A percentile compares a stretch with the other conserved stretches of the same genome.
These are phyloP conservation scores for Penicillium sp. DNA, from an alignment of 2,329 filamentous ascomycete genomes.

Conservation along the genomic window DNA sequence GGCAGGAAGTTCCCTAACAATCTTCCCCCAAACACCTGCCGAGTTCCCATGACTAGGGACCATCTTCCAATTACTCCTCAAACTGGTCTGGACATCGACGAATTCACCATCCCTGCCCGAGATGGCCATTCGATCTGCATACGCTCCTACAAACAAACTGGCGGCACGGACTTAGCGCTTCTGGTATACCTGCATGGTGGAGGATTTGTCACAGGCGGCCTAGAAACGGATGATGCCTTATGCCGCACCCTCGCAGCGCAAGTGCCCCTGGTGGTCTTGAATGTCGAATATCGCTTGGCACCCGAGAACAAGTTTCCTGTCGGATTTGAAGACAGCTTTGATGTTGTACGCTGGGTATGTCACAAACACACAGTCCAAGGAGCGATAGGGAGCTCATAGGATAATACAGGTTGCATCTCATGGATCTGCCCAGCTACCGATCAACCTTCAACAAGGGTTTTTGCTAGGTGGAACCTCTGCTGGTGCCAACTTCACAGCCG, in stretches of 20 bases:
- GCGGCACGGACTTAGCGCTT: slow-evolving; percentile 11
- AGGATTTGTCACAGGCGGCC: slow-evolving; percentile 47
- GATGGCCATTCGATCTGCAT: slow-evolving; percentile 13
- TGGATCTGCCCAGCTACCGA: slow-evolving; percentile 34
- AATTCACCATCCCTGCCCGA: slow-evolving; percentile 7
- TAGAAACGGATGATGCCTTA: slow-evolving; percentile 46
- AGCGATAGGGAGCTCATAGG: not conserved
- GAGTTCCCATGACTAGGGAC: slow-evolving; percentile 9
- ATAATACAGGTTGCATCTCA: slow-evolving; percentile 6
- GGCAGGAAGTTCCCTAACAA: slow-evolving; percentile 13
- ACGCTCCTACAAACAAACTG: slow-evolving; percentile 10
- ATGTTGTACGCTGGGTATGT: slow-evolving; percentile 46
- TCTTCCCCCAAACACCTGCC: slow-evolving; percentile 11
- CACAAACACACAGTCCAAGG: not conserved
- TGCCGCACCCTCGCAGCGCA: slow-evolving; percentile 42
- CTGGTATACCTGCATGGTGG: slow-evolving; percentile 42
- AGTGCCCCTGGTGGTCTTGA: slow-evolving; percentile 46
- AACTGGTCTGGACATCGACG: slow-evolving; percentile 12
- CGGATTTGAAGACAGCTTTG: slow-evolving; percentile 52
- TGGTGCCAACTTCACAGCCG: slow-evolving; percentile 54
- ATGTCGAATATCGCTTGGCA: slow-evolving; percentile 55
- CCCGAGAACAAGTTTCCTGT: slow-evolving; percentile 54
- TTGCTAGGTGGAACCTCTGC: slow-evolving; percentile 55
- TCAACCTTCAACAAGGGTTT: slow-evolving; percentile 49
- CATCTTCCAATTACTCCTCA: slow-evolving; percentile 11